Percentiles rank a stretch among this genome's conserved stretches.
Evolutionary conservation across 192 early-diverging fungal species (phyloP).

Genomic region (Entomortierella beljakovae): DNA sequence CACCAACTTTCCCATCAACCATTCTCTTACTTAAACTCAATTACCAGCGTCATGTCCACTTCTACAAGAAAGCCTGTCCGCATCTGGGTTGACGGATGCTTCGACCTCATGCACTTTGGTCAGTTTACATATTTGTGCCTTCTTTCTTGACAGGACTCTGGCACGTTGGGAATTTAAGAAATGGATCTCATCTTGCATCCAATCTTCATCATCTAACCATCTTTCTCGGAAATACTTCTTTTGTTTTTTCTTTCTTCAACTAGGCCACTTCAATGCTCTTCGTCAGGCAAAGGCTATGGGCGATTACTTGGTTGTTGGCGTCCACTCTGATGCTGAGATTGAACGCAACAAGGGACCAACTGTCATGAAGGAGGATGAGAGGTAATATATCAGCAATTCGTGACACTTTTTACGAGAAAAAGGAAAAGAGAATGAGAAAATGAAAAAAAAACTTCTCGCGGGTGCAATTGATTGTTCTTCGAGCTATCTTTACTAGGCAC

Average conservation of each 20-base stretch:
- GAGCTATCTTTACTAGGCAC: too few relatives aligned
- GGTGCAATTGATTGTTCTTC: too few relatives aligned
- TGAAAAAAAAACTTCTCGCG: too few relatives aligned
- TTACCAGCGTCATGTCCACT: slow-evolving; percentile 18
- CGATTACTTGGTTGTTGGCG: slow-evolving; percentile 94
- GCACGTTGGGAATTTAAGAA: not conserved
- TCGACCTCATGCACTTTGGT: slow-evolving; percentile 97
- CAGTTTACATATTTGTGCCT: slow-evolving; percentile 3
- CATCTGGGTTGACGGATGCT: slow-evolving; percentile 95
- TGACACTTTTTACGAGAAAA: not conserved
- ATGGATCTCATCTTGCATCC: not conserved
- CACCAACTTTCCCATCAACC: slow-evolving; percentile 2
- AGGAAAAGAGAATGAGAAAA: too few relatives aligned
- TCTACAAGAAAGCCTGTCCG: slow-evolving; percentile 48
- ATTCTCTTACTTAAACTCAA: not conserved
- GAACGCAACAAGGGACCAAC: slow-evolving; percentile 95
- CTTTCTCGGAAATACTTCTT: not conserved
- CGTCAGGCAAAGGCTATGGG: slow-evolving; percentile 97
- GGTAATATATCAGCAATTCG: slow-evolving; percentile 58
- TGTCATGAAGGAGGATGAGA: slow-evolving; percentile 96
- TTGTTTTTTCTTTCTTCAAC: not conserved
- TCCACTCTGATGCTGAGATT: slow-evolving; percentile 95
- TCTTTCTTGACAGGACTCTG: not conserved
- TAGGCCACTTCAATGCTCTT: slow-evolving; percentile 91
- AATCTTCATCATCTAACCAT: slow-evolving; percentile 28